phyloP scores from a whole-genome alignment of 1,284 basidiomycete genomes.

The Trichosporon inkin region DNA sequence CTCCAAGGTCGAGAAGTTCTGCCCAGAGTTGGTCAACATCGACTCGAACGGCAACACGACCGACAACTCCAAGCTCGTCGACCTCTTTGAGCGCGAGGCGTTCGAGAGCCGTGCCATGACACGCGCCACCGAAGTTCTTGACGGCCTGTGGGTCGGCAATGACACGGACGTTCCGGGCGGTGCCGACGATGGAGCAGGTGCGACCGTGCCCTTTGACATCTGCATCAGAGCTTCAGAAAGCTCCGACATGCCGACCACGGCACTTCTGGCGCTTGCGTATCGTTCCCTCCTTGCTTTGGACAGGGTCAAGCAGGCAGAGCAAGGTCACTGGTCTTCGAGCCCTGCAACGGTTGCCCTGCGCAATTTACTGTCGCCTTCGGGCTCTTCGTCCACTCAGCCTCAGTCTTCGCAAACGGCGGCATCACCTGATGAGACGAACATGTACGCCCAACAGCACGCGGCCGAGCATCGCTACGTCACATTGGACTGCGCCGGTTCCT shows the following conservation, averaged over 20 bases:
- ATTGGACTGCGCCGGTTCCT: slow-evolving; percentile 45
- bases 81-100: slow-evolving; percentile 53
- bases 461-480: slow-evolving; percentile 38
- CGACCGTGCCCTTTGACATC: slow-evolving; percentile 39
- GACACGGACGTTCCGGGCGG: slow-evolving; percentile 49
- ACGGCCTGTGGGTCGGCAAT: slow-evolving; percentile 57
- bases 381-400: neutral
- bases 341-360: slow-evolving; percentile 46
- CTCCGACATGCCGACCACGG: slow-evolving; percentile 44
- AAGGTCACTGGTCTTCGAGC: slow-evolving; percentile 33
- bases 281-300: slow-evolving; percentile 37
- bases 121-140: slow-evolving; percentile 70
- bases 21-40: slow-evolving; percentile 55
- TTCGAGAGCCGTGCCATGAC: slow-evolving; percentile 54
- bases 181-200: slow-evolving; percentile 37
- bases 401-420: slow-evolving; percentile 24
- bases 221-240: slow-evolving; percentile 48
- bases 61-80: slow-evolving; percentile 49
- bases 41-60: slow-evolving; percentile 51
- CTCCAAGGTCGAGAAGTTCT: slow-evolving; percentile 53
- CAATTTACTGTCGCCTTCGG: slow-evolving; percentile 39
- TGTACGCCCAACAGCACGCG: slow-evolving; percentile 21
- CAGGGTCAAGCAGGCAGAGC: slow-evolving; percentile 19
- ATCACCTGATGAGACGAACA: slow-evolving; percentile 21
- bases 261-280: slow-evolving; percentile 26